A percentile compares a stretch with the other conserved stretches of the same genome.
Evolutionary conservation across 2,329 filamentous ascomycete genomes (phyloP).

Genomic region (Ambrosiella beaveri): DNA sequence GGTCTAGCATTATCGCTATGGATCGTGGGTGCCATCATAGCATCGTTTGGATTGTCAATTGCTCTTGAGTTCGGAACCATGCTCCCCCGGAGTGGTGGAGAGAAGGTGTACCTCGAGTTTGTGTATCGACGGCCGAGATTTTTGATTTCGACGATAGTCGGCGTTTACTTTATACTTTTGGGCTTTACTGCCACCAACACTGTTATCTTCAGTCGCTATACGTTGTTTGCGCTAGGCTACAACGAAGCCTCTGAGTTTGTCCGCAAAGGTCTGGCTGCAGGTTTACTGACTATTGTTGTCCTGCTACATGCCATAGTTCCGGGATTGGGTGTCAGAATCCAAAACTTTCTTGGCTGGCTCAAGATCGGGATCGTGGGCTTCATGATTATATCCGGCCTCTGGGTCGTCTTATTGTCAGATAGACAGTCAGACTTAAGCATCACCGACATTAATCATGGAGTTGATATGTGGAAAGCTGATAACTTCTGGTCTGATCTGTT

Average conservation of each 20-base stretch:
- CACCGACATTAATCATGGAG: not conserved
- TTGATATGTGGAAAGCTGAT: slow-evolving; percentile 7
- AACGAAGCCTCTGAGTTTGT: slow-evolving; percentile 25
- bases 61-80: slow-evolving; percentile 53
- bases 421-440: not conserved
- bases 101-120: slow-evolving; percentile 56
- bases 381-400: slow-evolving; percentile 43
- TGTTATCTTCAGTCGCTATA: slow-evolving; percentile 50
- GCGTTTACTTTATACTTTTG: slow-evolving; percentile 44
- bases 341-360: slow-evolving; percentile 45
- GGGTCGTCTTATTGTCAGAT: slow-evolving; percentile 31
- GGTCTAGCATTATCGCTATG: slow-evolving; percentile 46
- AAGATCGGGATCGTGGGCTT: slow-evolving; percentile 43
- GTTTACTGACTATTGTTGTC: slow-evolving; percentile 37
- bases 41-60: slow-evolving; percentile 42
- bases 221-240: slow-evolving; percentile 38
- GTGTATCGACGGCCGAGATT: slow-evolving; percentile 46
- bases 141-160: slow-evolving; percentile 45
- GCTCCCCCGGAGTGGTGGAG: slow-evolving; percentile 50
- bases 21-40: slow-evolving; percentile 43
- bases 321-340: slow-evolving; percentile 38
- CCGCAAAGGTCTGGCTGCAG: slow-evolving; percentile 39
- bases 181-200: slow-evolving; percentile 55
- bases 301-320: slow-evolving; percentile 42
- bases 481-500: slow-evolving; percentile 37